phyloP scores from a whole-genome alignment of 192 early-diverging fungal genomes.

The Blastocladiella britannica region DNA sequence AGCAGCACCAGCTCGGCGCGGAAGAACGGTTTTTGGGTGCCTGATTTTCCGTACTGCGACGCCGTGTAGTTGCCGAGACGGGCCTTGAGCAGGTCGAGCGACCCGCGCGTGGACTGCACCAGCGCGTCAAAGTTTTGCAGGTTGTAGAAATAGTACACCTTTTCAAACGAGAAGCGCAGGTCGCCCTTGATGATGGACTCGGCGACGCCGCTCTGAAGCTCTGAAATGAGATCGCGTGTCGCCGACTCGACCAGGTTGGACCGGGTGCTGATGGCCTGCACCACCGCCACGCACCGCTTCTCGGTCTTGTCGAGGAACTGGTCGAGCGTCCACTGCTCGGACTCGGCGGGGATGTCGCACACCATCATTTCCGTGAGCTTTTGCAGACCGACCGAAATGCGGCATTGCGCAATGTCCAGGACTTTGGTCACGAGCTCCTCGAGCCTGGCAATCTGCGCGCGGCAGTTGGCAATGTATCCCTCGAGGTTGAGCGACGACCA shows the following conservation, averaged over 20 bases:
- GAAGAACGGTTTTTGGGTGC: constrained; percentile 89
- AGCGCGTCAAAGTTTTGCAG: constrained; percentile 79
- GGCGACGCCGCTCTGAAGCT: constrained; percentile 53
- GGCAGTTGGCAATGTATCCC: constrained; percentile 23
- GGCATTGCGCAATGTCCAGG: constrained; percentile 64
- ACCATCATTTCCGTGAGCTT: constrained; percentile 49
- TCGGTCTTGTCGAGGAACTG: constrained; percentile 74
- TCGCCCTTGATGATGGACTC: constrained; percentile 65
- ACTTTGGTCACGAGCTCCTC: constrained; percentile 63
- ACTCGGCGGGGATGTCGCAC: constrained; percentile 69
- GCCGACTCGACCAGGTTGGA: constrained; percentile 51
- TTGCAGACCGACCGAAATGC: constrained; percentile 47
- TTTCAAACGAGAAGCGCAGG: constrained; percentile 93
- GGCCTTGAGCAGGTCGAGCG: constrained; percentile 81
- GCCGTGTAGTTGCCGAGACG: constrained; percentile 74
- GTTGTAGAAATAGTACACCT: constrained; percentile 89
- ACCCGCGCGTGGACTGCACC: constrained; percentile 78
- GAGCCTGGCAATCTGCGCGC: constrained; percentile 39
- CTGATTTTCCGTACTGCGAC: constrained; percentile 70
- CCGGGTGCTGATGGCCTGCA: constrained; percentile 45
- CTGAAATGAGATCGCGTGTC: constrained; percentile 57
- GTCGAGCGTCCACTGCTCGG: constrained; percentile 82
- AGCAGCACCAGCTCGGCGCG: constrained; percentile 90
- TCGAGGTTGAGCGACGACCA: constrained; percentile 36
- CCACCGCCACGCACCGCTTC: constrained; percentile 46